Percentiles rank a stretch among this genome's conserved stretches.
These are phyloP conservation scores for Apiosordaria backusii DNA, from an alignment of 495 filamentous ascomycete genomes.

Conservation along the genomic window DNA sequence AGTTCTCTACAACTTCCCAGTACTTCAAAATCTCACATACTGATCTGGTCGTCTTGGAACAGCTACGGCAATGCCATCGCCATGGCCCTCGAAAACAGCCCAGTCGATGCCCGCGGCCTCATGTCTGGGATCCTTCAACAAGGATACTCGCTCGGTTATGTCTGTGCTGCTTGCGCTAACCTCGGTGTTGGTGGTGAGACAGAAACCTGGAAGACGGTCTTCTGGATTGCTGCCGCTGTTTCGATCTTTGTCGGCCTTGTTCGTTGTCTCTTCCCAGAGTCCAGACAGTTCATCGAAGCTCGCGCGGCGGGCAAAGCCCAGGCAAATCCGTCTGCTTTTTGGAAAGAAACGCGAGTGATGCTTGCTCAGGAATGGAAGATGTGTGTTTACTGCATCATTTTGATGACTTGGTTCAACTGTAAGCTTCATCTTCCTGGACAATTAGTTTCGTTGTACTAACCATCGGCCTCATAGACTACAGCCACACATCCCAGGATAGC, in stretches of 20 bases:
- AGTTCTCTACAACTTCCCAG: neutral
- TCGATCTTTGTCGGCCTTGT: constrained; percentile 62
- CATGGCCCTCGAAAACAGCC: constrained; percentile 76
- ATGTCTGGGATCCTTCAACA: constrained; percentile 78
- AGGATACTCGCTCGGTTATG: constrained; percentile 72
- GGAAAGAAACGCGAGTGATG: constrained; percentile 59
- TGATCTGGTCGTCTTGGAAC: neutral
- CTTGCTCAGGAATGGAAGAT: constrained; percentile 66
- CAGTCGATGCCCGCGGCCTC: constrained; percentile 63
- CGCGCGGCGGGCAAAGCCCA: constrained; percentile 50
- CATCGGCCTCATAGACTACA: constrained; percentile 47
- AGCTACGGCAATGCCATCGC: constrained; percentile 73
- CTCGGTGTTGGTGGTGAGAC: constrained; percentile 57
- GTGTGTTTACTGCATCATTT: constrained; percentile 63
- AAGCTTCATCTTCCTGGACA: constrained; percentile 4
- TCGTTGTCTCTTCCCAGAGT: constrained; percentile 66
- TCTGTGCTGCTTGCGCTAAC: constrained; percentile 67
- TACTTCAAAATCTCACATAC: no score
- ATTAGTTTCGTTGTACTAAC: neutral
- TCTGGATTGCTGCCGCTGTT: constrained; percentile 55
- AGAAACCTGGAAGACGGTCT: constrained; percentile 62
- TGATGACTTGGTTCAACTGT: constrained; percentile 66
- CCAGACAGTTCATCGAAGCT: constrained; percentile 64
- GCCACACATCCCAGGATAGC: constrained; percentile 67
- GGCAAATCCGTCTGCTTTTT: constrained; percentile 52